phyloP scores from a whole-genome alignment of 352 stramenopile species.

The Detonula confervacea region DNA sequence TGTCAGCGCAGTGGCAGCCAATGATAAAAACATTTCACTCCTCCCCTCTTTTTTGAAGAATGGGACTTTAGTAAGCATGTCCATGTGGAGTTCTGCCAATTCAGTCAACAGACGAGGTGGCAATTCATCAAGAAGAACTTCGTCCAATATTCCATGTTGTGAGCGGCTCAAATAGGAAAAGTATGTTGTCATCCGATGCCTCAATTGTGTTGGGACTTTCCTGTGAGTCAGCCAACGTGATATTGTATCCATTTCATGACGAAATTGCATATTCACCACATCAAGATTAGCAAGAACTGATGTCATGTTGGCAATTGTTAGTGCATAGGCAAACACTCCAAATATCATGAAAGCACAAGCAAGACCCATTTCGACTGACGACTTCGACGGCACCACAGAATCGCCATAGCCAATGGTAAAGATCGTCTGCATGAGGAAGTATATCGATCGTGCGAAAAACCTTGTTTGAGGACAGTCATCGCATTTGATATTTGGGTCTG shows the following conservation, averaged over 20 bases:
- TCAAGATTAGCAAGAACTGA: conserved; percentile 72
- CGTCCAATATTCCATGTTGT: conserved; percentile 67
- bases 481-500: conserved; percentile 41
- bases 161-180: conserved; percentile 66
- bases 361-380: conserved; percentile 62
- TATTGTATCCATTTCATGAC: conserved; percentile 69
- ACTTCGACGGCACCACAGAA: conserved; percentile 61
- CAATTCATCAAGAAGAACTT: conserved; percentile 59
- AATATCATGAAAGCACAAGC: conserved; percentile 65
- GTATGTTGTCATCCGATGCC: conserved; percentile 40
- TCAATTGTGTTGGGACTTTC: conserved; percentile 51
- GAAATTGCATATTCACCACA: conserved; percentile 67
- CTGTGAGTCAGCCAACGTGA: conserved; percentile 52
- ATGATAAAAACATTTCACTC: conserved; percentile 43
- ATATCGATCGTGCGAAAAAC: conserved; percentile 68
- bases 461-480: conserved; percentile 59
- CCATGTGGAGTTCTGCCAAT: conserved; percentile 41
- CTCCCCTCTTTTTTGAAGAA: conserved; percentile 64
- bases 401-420: conserved; percentile 83
- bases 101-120: conserved; percentile 45
- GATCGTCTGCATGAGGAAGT: conserved; percentile 79
- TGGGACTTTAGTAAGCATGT: conserved; percentile 57
- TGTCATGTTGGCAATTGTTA: conserved; percentile 80
- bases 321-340: conserved; percentile 63
- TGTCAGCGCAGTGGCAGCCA: conserved; percentile 46